Base-by-base conservation (phyloP, 768 basidiomycete species). In the Auriculariales sp. region DNA sequence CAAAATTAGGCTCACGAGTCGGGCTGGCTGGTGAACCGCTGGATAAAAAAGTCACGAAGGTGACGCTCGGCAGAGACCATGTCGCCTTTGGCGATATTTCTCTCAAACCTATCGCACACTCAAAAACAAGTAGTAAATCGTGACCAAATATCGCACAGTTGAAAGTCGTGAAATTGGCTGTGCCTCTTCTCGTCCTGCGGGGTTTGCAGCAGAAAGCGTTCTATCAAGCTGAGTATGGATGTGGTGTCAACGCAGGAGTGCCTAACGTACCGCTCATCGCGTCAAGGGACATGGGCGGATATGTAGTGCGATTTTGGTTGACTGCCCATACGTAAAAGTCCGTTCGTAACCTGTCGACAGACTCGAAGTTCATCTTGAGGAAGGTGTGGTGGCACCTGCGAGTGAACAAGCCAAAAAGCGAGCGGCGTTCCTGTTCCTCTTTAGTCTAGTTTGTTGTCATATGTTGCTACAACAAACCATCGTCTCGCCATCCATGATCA, bases 41-140 rank as follows among this genome's bases (percentile, higher is more conserved):
- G 88, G 59, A 90, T 87, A 55, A 90, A 91, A 61, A 84, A 91
- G 48, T 75, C 68, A 29, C 86, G 74, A 32, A 91, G 64, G 55
- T 77, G 81, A 55, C 87, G 85, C 2, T 75, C 70, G 0, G 84
- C 85, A 7, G 73, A 55, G 39, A 76, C 77, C 53, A 79, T 79
- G 61, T 90, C 86, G 0, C 83, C 83, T 4, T 74, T 72, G 11
- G 72, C 68, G n/a, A 72, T 59, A 5, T 73, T 76, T 49, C 74
- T 74, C 58, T 86, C 78, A 73, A 77, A 89, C 4, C 87, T 90
- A 55, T 15, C 27, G 11, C 42, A 7, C 24, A 15, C 28, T 27
- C n/a, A n/a, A n/a, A n/a, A n/a, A n/a, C n/a, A n/a, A n/a, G n/a
- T n/a, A n/a, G n/a, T n/a, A n/a, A n/a, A n/a, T n/a, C n/a, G n/a